phyloP scores from a whole-genome alignment of 2,329 filamentous ascomycete genomes.

The Exophiala spinifera region DNA sequence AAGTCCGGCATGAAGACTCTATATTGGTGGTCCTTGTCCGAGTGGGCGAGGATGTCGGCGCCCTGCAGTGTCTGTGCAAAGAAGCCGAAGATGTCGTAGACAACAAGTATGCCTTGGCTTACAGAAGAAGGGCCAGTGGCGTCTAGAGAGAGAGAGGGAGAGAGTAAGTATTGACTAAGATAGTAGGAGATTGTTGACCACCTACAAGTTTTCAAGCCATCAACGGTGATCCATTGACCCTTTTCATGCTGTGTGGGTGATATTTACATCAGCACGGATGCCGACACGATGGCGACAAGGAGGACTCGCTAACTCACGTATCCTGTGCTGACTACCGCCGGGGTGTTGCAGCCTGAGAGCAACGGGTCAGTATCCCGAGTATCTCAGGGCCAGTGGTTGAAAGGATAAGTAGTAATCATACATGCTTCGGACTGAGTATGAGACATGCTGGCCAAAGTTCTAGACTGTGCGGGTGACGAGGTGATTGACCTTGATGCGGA shows the following conservation, averaged over 20 bases:
- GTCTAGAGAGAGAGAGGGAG: constrained; percentile 37
- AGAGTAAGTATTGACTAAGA: constrained; percentile 4
- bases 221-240: constrained; percentile 57
- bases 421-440: constrained; percentile 21
- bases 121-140: constrained; percentile 56
- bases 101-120: constrained; percentile 55
- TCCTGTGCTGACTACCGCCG: constrained; percentile 20
- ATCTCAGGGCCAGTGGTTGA: not conserved
- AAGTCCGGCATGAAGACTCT: constrained; percentile 89
- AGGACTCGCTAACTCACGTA: too few relatives aligned
- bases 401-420: not conserved
- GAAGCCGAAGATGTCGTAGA: constrained; percentile 59
- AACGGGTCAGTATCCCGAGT: not conserved
- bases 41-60: constrained; percentile 59
- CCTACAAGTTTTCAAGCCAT: constrained; percentile 61
- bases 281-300: too few relatives aligned
- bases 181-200: constrained; percentile 3
- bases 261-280: too few relatives aligned
- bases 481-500: constrained; percentile 7
- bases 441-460: constrained; percentile 23
- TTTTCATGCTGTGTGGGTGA: constrained; percentile 41
- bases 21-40: constrained; percentile 69
- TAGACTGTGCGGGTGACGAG: not conserved
- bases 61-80: constrained; percentile 62
- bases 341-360: constrained; percentile 20